phyloP scores from a whole-genome alignment of 768 basidiomycete genomes.

The Pulveroboletus sp. region DNA sequence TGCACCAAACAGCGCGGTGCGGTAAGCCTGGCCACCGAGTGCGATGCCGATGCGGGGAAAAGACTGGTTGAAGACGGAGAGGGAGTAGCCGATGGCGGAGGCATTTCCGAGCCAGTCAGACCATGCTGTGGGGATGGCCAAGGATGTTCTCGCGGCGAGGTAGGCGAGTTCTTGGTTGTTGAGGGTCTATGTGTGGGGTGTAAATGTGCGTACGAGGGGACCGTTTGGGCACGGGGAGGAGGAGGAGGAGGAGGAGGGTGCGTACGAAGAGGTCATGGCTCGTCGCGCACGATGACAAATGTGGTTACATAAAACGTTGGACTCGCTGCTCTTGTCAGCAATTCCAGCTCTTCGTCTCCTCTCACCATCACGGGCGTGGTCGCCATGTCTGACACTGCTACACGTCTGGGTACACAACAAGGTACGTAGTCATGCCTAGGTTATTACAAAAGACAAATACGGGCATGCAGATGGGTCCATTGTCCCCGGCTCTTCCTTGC shows the following conservation, averaged over 20 bases:
- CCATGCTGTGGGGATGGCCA: conserved; percentile 50
- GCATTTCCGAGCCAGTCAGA: conserved; percentile 57
- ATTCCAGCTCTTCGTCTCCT: conserved; percentile 31
- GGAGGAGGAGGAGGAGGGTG: conserved; percentile 40
- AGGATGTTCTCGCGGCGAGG: conserved; percentile 39
- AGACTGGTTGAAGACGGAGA: conserved; percentile 38
- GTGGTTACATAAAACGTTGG: conserved; percentile 35
- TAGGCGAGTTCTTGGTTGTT: conserved; percentile 50
- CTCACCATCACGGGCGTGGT: conserved; percentile 28
- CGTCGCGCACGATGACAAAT: conserved; percentile 11
- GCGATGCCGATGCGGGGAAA: conserved; percentile 61
- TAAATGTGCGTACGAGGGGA: conserved; percentile 49
- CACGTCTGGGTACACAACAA: conserved; percentile 5
- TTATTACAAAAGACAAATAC: conserved; percentile 3
- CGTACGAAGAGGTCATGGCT: conserved; percentile 41
- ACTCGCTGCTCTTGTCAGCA: conserved; percentile 33
- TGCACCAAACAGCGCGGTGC: conserved; percentile 66
- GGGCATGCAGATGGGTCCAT: conserved; percentile 1
- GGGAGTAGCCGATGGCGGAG: conserved; percentile 49
- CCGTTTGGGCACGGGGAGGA: conserved; percentile 47
- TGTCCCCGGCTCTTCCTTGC: no score
- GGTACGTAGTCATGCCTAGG: conserved; percentile 12
- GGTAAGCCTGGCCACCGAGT: conserved; percentile 67
- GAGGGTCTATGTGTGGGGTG: conserved; percentile 49
- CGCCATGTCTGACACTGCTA: conserved; percentile 8